phyloP scores from a whole-genome alignment of 176 grass and related monocot genomes.

The Triticum dicoccoides region DNA sequence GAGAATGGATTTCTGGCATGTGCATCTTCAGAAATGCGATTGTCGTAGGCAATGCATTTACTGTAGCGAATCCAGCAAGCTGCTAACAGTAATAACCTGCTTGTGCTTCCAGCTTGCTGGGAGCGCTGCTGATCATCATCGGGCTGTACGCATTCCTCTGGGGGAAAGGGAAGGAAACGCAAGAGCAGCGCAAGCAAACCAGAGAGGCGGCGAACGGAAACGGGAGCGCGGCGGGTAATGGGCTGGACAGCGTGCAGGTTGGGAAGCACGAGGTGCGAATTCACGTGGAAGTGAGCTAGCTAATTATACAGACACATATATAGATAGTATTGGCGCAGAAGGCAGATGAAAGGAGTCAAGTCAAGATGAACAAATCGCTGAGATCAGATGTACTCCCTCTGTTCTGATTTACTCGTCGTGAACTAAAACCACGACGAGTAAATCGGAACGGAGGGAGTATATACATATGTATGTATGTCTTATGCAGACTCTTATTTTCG shows the following conservation, averaged over 20 bases:
- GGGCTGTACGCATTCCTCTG: conserved; percentile 52
- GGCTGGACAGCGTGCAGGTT: neutral
- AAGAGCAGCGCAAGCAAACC: neutral
- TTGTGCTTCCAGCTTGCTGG: conserved; percentile 28
- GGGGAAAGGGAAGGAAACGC: conserved; percentile 40
- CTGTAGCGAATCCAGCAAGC: neutral
- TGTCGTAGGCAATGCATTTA: neutral
- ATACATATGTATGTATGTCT: neutral
- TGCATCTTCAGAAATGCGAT: neutral
- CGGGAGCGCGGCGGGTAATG: neutral
- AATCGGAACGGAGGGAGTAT: neutral
- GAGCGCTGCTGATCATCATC: conserved; percentile 25
- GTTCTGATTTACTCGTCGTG: too few species aligned
- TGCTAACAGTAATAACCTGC: neutral
- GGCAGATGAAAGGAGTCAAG: neutral
- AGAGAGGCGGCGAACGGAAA: neutral
- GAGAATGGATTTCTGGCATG: neutral
- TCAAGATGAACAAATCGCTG: neutral
- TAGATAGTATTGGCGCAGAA: neutral
- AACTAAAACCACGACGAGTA: too few species aligned
- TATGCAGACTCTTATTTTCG: neutral
- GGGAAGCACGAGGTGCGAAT: neutral
- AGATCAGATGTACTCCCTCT: too few species aligned
- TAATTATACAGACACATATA: too few species aligned
- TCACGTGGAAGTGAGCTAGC: neutral